Evolutionary conservation across 192 early-diverging fungal genomes (phyloP), one percentile per base, ranked within the genome.

Genomic region (Coemansia sp.): DNA sequence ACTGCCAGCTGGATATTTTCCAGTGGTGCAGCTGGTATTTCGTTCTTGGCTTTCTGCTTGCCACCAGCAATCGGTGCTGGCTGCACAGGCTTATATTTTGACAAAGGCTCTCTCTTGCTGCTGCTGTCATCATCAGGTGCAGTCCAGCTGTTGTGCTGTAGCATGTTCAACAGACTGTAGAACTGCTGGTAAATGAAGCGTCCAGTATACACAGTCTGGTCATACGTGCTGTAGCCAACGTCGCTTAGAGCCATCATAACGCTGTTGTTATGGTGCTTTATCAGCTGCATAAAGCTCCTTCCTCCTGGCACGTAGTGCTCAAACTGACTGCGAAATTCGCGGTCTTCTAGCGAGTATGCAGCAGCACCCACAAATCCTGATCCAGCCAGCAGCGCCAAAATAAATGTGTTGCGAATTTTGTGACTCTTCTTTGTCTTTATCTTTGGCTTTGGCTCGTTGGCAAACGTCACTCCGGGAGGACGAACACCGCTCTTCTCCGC

Each of bases 231-330:
- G 51, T 72, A 83, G 15, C 88, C 84, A 37, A 89, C 83, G 41
- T 89, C 78, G 62, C 84, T 80, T 60, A 65, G 23, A 8, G 72
- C 67, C 66, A 78, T 67, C 12, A 64, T 53, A 22, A 81, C 65
- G 63, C 81, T 85, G 39, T 75, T 76, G 21, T 83, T 64, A 27
- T 85, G 63, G 60, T 85, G 72, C 35, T 79, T 70, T 23, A 83
- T 76, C 59, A 83, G 83, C 52, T 82, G 72, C 58, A 86, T 72
- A 38, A 85, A 70, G 54, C 73, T 68, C 35, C 77, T 62, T 45
- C 76, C 87, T 8, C 86, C 85, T 49, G 86, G 88, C 39, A 90
- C 80, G 60, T 82, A 75, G 17, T 76, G 68, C 25, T 82, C 83
- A 58, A 90, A 90, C 29, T 59, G 45, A 35, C 84, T 73, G 24